phyloP scores from a whole-genome alignment of 805 yeast genomes.

The Cyberlindnera saturnus region DNA sequence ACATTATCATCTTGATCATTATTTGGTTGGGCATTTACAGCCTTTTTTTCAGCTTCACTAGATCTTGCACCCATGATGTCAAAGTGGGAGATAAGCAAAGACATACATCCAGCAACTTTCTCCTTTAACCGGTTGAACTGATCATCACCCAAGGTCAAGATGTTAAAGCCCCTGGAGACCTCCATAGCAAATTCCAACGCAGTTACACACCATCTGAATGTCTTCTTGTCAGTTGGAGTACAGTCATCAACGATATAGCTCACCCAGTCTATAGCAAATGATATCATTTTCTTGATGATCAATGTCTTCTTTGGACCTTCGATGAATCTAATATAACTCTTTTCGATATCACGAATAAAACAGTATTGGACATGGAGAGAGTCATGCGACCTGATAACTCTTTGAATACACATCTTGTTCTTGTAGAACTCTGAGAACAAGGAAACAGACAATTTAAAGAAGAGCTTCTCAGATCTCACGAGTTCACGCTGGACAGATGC shows the following conservation, averaged over 20 bases:
- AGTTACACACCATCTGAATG: slow-evolving; percentile 93
- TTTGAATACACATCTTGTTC: slow-evolving; percentile 46
- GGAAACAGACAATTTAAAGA: slow-evolving; percentile 60
- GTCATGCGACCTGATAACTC: slow-evolving; percentile 64
- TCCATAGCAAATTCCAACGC: slow-evolving; percentile 96
- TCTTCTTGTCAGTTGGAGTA: slow-evolving; percentile 82
- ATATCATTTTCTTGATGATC: slow-evolving; percentile 65
- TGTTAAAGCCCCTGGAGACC: slow-evolving; percentile 85
- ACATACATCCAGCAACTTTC: slow-evolving; percentile 92
- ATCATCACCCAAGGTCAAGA: slow-evolving; percentile 69
- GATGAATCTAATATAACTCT: slow-evolving; percentile 57
- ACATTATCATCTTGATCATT: slow-evolving; percentile 50
- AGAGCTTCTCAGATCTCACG: slow-evolving; percentile 54
- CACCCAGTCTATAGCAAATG: slow-evolving; percentile 83
- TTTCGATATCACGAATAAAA: slow-evolving; percentile 77
- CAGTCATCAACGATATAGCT: slow-evolving; percentile 92
- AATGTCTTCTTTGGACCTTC: slow-evolving; percentile 63
- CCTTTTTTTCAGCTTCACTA: slow-evolving; percentile 49
- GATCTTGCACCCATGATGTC: slow-evolving; percentile 98
- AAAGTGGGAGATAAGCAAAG: slow-evolving; percentile 87
- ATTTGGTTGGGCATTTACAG: slow-evolving; percentile 33
- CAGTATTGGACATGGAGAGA: slow-evolving; percentile 67
- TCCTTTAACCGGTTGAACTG: slow-evolving; percentile 67
- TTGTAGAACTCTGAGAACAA: slow-evolving; percentile 55
- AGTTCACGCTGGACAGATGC: slow-evolving; percentile 70